Evolutionary conservation across 2,329 filamentous ascomycete species (phyloP).

Genomic region (Aspergillus melleus): DNA sequence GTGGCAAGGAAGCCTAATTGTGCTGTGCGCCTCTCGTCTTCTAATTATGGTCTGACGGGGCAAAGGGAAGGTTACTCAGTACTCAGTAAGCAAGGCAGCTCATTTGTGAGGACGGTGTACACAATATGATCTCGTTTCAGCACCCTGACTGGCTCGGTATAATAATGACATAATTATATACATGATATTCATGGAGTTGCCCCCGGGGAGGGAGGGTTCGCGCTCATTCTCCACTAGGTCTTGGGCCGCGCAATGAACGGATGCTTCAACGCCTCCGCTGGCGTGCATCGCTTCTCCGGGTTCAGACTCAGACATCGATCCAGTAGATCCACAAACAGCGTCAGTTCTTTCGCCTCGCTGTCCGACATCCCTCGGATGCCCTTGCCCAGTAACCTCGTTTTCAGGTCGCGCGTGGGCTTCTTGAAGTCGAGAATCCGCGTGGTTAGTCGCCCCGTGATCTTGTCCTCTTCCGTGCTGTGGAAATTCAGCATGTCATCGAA

Average conservation of each 20-base stretch:
- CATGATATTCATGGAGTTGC: neutral
- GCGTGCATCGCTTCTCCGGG: conserved; percentile 86
- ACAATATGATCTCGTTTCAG: neutral
- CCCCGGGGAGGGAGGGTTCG: neutral
- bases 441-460: conserved; percentile 76
- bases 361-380: conserved; percentile 73
- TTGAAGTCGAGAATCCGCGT: conserved; percentile 48
- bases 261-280: conserved; percentile 82
- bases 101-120: no score
- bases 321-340: conserved; percentile 80
- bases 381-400: conserved; percentile 71
- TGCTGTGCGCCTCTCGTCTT: no score
- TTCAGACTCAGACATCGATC: conserved; percentile 88
- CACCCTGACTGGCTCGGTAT: neutral
- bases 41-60: neutral
- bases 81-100: no score
- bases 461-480: conserved; percentile 80
- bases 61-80: neutral
- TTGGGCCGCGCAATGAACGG: conserved; percentile 69
- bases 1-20: neutral
- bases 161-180: neutral
- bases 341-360: conserved; percentile 72
- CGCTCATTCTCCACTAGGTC: conserved; percentile 7
- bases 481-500: conserved; percentile 87
- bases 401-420: conserved; percentile 79